phyloP scores from a whole-genome alignment of 2,329 filamentous ascomycete genomes.

The Mariannaea elegans region DNA sequence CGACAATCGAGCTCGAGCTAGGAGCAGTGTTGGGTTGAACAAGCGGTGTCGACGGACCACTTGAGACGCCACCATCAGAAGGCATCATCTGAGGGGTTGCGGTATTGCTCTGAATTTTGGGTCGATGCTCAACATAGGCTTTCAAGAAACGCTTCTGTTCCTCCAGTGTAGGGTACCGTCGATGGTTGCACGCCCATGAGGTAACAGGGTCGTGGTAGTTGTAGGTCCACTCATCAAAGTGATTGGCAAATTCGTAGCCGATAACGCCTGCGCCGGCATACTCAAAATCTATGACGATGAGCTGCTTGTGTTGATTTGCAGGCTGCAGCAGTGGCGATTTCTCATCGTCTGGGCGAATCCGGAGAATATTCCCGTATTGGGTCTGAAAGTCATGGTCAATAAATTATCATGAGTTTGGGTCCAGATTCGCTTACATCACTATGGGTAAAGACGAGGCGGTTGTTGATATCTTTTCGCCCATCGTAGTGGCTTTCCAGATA shows the following conservation, averaged over 20 bases:
- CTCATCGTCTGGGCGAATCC: constrained; percentile 70
- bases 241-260: constrained; percentile 94
- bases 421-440: constrained; percentile 77
- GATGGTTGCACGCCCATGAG: constrained; percentile 73
- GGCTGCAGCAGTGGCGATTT: constrained; percentile 89
- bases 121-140: constrained; percentile 85
- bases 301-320: constrained; percentile 92
- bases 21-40: constrained; percentile 50
- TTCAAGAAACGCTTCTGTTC: constrained; percentile 87
- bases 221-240: constrained; percentile 98
- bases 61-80: constrained; percentile 50
- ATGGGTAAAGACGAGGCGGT: constrained; percentile 91
- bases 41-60: constrained; percentile 43
- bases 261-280: constrained; percentile 90
- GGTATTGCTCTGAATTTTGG: constrained; percentile 63
- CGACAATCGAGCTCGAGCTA: constrained; percentile 66
- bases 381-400: constrained; percentile 64
- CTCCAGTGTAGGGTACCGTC: constrained; percentile 77
- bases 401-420: not conserved
- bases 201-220: constrained; percentile 84
- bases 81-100: constrained; percentile 61
- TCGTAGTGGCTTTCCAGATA: constrained; percentile 80
- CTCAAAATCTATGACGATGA: constrained; percentile 98
- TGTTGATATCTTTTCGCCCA: constrained; percentile 70
- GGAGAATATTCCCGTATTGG: constrained; percentile 97